phyloP scores from a whole-genome alignment of 331 rosid genomes.

The Quercus lobata region DNA sequence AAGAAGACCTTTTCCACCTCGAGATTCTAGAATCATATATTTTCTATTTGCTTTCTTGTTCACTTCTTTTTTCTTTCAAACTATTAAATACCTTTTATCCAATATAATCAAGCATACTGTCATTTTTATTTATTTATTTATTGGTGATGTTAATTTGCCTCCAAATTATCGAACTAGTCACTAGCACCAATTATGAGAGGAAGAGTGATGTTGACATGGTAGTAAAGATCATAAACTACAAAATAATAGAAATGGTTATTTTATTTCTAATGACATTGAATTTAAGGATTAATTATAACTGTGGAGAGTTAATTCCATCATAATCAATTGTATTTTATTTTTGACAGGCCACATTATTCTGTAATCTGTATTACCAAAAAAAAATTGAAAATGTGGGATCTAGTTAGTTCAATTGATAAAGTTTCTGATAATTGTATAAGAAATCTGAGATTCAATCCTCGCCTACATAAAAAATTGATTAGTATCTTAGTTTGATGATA shows the following conservation, averaged over 20 bases:
- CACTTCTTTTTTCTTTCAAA: not conserved
- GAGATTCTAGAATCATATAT: not conserved
- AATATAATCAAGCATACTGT: too few species aligned
- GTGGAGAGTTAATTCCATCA: not conserved
- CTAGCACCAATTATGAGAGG: too few species aligned
- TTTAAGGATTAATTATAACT: not conserved
- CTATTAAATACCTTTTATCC: not conserved
- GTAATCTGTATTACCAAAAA: too few species aligned
- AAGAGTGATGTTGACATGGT: conserved; percentile 6
- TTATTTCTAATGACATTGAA: not conserved
- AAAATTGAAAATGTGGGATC: too few species aligned
- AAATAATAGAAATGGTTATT: not conserved
- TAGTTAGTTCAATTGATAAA: too few species aligned
- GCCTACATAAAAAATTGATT: too few species aligned
- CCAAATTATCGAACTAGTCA: too few species aligned
- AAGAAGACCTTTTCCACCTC: not conserved
- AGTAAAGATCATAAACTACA: not conserved
- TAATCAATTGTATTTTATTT: not conserved
- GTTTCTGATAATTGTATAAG: too few species aligned
- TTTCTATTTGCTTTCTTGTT: conserved; percentile 1
- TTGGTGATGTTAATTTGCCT: too few species aligned
- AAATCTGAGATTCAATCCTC: rapidly evolving
- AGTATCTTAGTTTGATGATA: too few species aligned
- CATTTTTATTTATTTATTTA: too few species aligned
- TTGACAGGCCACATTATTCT: too few species aligned